Evolutionary conservation across 208 protist species (phyloP).

Genomic region (Trypanosoma avium): DNA sequence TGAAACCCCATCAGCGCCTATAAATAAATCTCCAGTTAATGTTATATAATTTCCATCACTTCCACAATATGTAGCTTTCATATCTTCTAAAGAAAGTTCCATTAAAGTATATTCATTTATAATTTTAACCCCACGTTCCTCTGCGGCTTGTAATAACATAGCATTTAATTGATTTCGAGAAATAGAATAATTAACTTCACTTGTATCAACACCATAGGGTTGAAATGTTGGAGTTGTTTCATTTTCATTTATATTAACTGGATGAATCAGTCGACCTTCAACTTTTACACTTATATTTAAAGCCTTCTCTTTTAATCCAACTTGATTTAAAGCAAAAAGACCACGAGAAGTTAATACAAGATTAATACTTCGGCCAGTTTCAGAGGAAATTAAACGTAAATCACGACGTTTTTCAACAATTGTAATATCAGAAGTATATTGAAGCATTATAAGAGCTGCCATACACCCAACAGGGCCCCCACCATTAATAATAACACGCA

Average conservation of each 20-base stretch:
- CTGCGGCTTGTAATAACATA: not conserved
- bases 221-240: not conserved
- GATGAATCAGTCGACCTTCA: not conserved
- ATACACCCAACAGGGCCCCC: not conserved
- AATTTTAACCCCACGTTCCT: not conserved
- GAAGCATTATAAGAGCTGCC: not conserved
- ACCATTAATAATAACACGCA: not conserved
- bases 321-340: not conserved
- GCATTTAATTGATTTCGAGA: not conserved
- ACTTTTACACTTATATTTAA: not conserved
- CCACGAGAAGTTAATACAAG: not conserved
- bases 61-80: not conserved
- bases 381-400: not conserved
- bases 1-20: not conserved
- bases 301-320: not conserved
- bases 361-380: not conserved
- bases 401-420: not conserved
- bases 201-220: not conserved
- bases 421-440: not conserved
- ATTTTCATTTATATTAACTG: not conserved
- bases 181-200: not conserved
- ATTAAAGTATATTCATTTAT: not conserved
- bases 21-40: not conserved
- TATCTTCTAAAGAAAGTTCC: not conserved
- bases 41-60: not conserved